A percentile compares a stretch with the other conserved stretches of the same genome.
Evolutionary conservation across 768 basidiomycete genomes (phyloP).

Genomic region (Rubroboletus satanas): DNA sequence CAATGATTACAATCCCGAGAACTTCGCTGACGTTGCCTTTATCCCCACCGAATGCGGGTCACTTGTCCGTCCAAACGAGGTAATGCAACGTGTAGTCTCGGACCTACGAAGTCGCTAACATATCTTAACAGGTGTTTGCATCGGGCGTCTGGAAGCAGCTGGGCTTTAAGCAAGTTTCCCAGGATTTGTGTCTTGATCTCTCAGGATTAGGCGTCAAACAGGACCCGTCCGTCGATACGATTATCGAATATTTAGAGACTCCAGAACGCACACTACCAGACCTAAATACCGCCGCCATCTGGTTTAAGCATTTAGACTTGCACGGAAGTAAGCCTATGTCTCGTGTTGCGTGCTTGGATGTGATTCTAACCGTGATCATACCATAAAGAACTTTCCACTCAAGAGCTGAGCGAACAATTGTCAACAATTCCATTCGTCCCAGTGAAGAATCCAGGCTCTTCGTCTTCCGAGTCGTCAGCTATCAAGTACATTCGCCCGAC

Average conservation of each 20-base stretch:
- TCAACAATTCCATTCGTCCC: conserved; percentile 9
- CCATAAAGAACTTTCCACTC: conserved; percentile 4
- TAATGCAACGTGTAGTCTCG: background rate
- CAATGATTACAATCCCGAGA: conserved; percentile 5
- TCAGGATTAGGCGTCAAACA: conserved; percentile 11
- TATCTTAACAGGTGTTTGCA: conserved; percentile 7
- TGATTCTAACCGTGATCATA: background rate
- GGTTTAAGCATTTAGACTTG: conserved; percentile 6
- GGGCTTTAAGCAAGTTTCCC: conserved; percentile 4
- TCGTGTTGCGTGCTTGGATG: background rate
- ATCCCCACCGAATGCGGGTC: conserved; percentile 8
- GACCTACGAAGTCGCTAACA: background rate
- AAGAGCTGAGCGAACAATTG: conserved; percentile 3
- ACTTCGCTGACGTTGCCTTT: conserved; percentile 10
- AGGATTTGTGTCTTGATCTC: background rate
- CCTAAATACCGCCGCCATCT: background rate
- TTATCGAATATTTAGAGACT: background rate
- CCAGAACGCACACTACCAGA: conserved; percentile 1
- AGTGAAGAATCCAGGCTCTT: background rate
- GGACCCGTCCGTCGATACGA: background rate
- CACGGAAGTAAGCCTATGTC: conserved; percentile 5
- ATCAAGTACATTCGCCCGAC: conserved; percentile 4
- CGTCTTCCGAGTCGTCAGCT: background rate
- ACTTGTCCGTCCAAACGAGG: conserved; percentile 9
- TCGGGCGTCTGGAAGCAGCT: conserved; percentile 3